A percentile compares a stretch with the other conserved stretches of the same genome.
These are phyloP conservation scores for Pluteus cervinus DNA, from an alignment of 768 basidiomycete genomes.

Conservation along the genomic window DNA sequence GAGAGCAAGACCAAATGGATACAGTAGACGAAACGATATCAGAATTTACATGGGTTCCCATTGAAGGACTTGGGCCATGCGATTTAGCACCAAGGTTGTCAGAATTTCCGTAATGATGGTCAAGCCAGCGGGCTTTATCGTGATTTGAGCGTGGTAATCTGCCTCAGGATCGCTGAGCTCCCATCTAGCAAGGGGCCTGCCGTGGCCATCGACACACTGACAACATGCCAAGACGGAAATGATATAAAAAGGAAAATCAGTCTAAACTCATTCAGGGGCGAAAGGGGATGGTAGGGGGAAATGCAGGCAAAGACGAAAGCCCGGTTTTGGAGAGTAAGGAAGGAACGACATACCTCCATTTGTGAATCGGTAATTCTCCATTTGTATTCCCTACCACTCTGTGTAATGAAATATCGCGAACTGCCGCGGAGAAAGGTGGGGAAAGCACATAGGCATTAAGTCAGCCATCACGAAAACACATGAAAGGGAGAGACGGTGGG, in stretches of 20 bases:
- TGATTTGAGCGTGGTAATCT: constrained; percentile 53
- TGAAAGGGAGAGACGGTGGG: constrained; percentile 3
- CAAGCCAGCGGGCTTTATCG: constrained; percentile 52
- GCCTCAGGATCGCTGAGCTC: constrained; percentile 53
- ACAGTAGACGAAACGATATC: too few species aligned
- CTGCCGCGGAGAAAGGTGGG: constrained; percentile 24
- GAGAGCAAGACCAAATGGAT: too few species aligned
- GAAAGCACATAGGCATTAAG: constrained; percentile 1
- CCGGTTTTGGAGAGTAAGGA: background rate
- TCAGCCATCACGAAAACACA: constrained; percentile 4
- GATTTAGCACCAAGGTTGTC: constrained; percentile 68
- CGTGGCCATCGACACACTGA: constrained; percentile 60
- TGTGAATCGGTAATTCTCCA: constrained; percentile 56
- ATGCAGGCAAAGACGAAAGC: background rate
- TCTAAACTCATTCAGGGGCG: background rate
- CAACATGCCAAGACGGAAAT: constrained; percentile 1
- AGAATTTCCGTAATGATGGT: constrained; percentile 69
- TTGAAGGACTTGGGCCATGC: constrained; percentile 55
- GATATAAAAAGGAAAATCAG: constrained; percentile 3
- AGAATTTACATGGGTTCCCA: too few species aligned
- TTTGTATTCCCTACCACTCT: constrained; percentile 65
- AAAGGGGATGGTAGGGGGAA: constrained; percentile 3
- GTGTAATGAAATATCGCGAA: constrained; percentile 70
- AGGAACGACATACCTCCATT: constrained; percentile 53
- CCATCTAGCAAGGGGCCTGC: constrained; percentile 57